Percentiles rank a stretch among this genome's conserved stretches.
These are phyloP conservation scores for Rauvolfia tetraphylla DNA, from an alignment of 257 asterid species.

Conservation along the genomic window DNA sequence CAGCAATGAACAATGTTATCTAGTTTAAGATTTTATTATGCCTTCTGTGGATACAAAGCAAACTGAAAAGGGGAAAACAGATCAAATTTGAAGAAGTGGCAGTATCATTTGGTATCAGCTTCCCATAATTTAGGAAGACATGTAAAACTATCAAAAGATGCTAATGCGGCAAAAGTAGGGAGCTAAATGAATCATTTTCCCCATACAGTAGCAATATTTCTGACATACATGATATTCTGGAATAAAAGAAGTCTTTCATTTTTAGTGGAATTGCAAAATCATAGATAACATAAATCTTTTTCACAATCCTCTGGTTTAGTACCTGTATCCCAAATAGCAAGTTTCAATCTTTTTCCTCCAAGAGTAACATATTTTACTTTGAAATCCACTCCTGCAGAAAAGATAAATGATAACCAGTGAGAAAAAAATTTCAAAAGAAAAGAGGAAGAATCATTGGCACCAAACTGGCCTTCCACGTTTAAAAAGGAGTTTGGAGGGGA, in stretches of 20 bases:
- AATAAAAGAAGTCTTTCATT: not conserved
- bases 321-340: constrained; percentile 99
- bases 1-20: not conserved
- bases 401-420: not conserved
- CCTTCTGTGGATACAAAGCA: not conserved
- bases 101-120: not conserved
- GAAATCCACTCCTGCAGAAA: constrained; percentile 80
- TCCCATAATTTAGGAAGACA: not conserved
- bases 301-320: not conserved
- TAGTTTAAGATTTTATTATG: not conserved
- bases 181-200: not conserved
- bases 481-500: too few relatives aligned
- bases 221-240: not conserved
- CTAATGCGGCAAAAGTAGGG: not conserved
- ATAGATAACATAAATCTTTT: not conserved
- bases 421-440: not conserved
- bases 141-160: too few relatives aligned
- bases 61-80: not conserved
- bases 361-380: constrained; percentile 86
- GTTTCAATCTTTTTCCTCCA: constrained; percentile 94
- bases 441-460: not conserved
- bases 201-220: not conserved
- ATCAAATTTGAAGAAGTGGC: not conserved
- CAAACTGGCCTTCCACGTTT: too few relatives aligned
- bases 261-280: not conserved